These are phyloP conservation scores for Leccinum broughii DNA, from an alignment of 768 basidiomycete genomes.

Conservation along the genomic window DNA sequence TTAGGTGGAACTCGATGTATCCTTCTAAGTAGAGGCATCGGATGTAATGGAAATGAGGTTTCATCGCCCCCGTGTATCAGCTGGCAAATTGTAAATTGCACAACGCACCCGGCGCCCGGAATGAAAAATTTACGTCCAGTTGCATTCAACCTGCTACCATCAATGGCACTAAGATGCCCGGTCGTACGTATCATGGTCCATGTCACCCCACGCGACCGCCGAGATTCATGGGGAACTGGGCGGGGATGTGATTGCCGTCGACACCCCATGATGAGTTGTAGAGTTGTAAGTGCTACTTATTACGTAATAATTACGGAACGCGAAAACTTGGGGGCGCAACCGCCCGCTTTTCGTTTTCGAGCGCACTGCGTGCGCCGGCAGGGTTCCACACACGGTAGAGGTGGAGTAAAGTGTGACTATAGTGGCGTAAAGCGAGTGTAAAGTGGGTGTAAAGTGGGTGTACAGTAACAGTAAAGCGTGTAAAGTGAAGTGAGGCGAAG, in stretches of 20 bases:
- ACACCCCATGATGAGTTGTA: neutral
- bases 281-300: neutral
- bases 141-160: neutral
- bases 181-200: neutral
- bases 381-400: too few species aligned
- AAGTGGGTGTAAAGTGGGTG: too few species aligned
- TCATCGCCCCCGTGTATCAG: slow-evolving; percentile 9
- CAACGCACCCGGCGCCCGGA: neutral
- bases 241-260: neutral
- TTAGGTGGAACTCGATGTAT: slow-evolving; percentile 35
- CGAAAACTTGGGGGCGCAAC: too few species aligned
- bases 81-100: slow-evolving; percentile 8
- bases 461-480: too few species aligned
- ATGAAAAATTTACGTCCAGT: neutral
- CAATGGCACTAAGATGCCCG: neutral
- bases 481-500: too few species aligned
- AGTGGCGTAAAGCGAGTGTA: too few species aligned
- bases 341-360: too few species aligned
- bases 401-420: too few species aligned
- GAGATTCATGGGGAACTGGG: neutral
- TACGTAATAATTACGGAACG: too few species aligned
- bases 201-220: neutral
- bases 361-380: too few species aligned
- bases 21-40: slow-evolving; percentile 19
- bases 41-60: slow-evolving; percentile 5